Evolutionary conservation across 257 asterid species (phyloP).

Genomic region (Capsicum rhomboideum): DNA sequence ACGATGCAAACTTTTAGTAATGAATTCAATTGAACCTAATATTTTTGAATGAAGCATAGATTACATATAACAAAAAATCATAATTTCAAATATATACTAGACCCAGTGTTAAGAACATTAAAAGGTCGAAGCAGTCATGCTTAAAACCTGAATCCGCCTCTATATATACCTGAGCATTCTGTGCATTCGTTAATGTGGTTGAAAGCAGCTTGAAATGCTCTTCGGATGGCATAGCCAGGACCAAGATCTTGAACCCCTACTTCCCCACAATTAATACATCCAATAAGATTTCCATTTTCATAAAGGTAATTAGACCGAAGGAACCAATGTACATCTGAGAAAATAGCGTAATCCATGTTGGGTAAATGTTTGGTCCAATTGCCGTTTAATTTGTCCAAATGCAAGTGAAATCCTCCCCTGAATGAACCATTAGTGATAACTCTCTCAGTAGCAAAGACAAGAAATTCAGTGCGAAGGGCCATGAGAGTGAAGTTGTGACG

Average conservation of each 20-base stretch:
- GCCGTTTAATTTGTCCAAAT: conserved; percentile 25
- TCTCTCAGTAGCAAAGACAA: conserved; percentile 25
- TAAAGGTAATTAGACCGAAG: conserved; percentile 26
- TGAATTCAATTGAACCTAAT: too few relatives aligned
- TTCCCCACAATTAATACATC: conserved; percentile 30
- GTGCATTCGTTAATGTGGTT: conserved; percentile 22
- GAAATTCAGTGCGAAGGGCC: conserved; percentile 18
- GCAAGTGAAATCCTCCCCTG: conserved; percentile 27
- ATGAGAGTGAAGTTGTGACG: conserved; percentile 34
- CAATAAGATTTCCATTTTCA: conserved; percentile 19
- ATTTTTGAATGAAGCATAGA: too few relatives aligned
- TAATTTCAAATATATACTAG: too few relatives aligned
- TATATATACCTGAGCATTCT: conserved; percentile 14
- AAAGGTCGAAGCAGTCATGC: neutral
- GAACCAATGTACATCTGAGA: conserved; percentile 50
- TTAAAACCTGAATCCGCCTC: neutral
- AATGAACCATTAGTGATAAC: conserved; percentile 28
- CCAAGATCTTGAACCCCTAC: conserved; percentile 25
- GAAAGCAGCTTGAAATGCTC: conserved; percentile 27
- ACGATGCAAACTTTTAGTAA: too few relatives aligned
- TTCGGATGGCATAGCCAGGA: conserved; percentile 23
- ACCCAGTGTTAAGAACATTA: too few relatives aligned
- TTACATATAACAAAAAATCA: too few relatives aligned
- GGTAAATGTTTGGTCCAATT: conserved; percentile 34
- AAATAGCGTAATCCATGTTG: conserved; percentile 24